These are phyloP conservation scores for Calocybe gangraenosa DNA, from an alignment of 768 basidiomycete species.

Conservation along the genomic window DNA sequence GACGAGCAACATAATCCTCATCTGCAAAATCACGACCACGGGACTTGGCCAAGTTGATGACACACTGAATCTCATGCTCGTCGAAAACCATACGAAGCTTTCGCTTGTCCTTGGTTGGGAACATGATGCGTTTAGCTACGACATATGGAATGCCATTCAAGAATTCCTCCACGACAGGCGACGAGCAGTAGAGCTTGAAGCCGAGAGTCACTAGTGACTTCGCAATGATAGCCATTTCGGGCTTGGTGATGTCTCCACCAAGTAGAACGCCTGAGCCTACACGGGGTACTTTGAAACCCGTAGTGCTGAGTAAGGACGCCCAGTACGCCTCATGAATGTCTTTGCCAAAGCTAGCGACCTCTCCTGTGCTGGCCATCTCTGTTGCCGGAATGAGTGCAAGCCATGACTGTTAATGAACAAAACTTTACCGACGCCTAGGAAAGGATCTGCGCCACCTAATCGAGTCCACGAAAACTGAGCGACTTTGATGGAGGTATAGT, in stretches of 20 bases:
- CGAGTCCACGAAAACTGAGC: conserved; percentile 99
- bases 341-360: conserved; percentile 93
- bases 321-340: conserved; percentile 96
- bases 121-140: conserved; percentile 83
- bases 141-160: conserved; percentile 78
- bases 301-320: conserved; percentile 91
- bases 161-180: conserved; percentile 71
- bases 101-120: conserved; percentile 96
- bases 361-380: conserved; percentile 99
- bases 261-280: conserved; percentile 85
- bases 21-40: conserved; percentile 76
- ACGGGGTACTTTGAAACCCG: conserved; percentile 89
- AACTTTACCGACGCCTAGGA: conserved; percentile 85
- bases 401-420: background rate
- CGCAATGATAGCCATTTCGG: conserved; percentile 83
- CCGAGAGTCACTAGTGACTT: conserved; percentile 79
- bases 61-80: conserved; percentile 90
- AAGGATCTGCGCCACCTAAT: conserved; percentile 92
- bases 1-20: conserved; percentile 94
- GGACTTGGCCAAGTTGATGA: conserved; percentile 85
- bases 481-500: conserved; percentile 96
- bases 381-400: conserved; percentile 3
- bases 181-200: conserved; percentile 94
- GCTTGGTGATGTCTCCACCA: conserved; percentile 84
- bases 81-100: conserved; percentile 92